Evolutionary conservation across 805 yeast genomes (phyloP).

Genomic region (Zygoascus bituminiphila): DNA sequence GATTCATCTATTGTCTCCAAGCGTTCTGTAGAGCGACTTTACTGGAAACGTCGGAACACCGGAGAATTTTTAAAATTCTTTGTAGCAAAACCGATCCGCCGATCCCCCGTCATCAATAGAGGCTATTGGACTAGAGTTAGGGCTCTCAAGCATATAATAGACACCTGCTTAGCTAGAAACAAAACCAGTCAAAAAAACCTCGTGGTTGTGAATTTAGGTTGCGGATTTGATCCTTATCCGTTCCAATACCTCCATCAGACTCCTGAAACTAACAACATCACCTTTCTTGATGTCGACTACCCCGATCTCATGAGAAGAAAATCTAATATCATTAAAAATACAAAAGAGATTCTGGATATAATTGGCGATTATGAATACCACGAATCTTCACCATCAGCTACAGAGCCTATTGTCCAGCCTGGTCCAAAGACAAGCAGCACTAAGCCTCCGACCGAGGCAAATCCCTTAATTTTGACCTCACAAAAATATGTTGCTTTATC

Average conservation of each 20-base stretch:
- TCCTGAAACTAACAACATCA: constrained; percentile 28
- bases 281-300: constrained; percentile 67
- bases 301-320: constrained; percentile 58
- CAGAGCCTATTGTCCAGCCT: background rate
- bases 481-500: constrained; percentile 49
- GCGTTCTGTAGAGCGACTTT: constrained; percentile 66
- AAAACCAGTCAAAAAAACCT: constrained; percentile 16
- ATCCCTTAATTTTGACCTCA: background rate
- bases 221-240: constrained; percentile 65
- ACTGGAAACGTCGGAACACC: constrained; percentile 13
- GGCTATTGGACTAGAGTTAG: constrained; percentile 80
- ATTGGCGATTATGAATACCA: constrained; percentile 30
- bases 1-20: constrained; percentile 78
- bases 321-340: constrained; percentile 40
- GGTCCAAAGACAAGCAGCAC: background rate
- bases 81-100: constrained; percentile 54
- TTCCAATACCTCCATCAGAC: constrained; percentile 38
- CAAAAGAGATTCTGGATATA: constrained; percentile 39
- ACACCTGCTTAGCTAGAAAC: constrained; percentile 30
- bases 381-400: background rate
- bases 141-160: constrained; percentile 47
- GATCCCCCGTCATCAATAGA: constrained; percentile 74
- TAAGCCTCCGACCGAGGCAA: background rate
- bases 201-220: constrained; percentile 62
- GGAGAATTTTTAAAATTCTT: constrained; percentile 52